Conservation (phyloP, 1,139 yeast species). For the Pichia sp. region DNA sequence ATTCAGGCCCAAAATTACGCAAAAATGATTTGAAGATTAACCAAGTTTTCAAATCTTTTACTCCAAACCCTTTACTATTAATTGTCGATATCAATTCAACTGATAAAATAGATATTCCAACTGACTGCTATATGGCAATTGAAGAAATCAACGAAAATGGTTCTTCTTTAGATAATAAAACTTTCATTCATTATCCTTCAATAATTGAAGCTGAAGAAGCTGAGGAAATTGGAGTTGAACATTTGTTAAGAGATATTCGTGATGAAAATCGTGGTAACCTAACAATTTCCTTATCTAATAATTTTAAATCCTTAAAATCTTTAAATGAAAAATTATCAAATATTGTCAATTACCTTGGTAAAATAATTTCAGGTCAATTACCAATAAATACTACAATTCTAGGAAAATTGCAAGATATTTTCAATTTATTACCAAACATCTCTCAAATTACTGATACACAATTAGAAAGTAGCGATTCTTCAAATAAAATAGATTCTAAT, state of each 20-base stretch:
- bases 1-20: constrained; percentile 89
- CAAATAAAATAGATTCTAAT: constrained; percentile 22
- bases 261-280: constrained; percentile 96
- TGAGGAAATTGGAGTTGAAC: constrained; percentile 98
- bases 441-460: constrained; percentile 33
- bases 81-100: constrained; percentile 90
- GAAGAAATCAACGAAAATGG: constrained; percentile 97
- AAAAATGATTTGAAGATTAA: constrained; percentile 87
- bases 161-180: constrained; percentile 85
- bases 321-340: constrained; percentile 75
- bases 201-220: constrained; percentile 97
- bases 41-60: constrained; percentile 80
- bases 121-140: constrained; percentile 90
- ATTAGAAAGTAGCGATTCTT: constrained; percentile 24
- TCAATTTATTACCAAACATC: constrained; percentile 85
- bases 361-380: constrained; percentile 62
- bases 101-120: constrained; percentile 76
- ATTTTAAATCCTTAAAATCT: constrained; percentile 82
- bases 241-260: constrained; percentile 83
- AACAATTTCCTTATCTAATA: constrained; percentile 80
- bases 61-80: constrained; percentile 74
- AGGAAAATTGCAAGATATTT: constrained; percentile 91
- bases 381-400: constrained; percentile 88
- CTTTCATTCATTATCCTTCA: constrained; percentile 90
- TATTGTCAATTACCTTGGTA: constrained; percentile 72